Evolutionary conservation across 2,329 filamentous ascomycete genomes (phyloP).

Genomic region (Emmonsiellopsis sp.): DNA sequence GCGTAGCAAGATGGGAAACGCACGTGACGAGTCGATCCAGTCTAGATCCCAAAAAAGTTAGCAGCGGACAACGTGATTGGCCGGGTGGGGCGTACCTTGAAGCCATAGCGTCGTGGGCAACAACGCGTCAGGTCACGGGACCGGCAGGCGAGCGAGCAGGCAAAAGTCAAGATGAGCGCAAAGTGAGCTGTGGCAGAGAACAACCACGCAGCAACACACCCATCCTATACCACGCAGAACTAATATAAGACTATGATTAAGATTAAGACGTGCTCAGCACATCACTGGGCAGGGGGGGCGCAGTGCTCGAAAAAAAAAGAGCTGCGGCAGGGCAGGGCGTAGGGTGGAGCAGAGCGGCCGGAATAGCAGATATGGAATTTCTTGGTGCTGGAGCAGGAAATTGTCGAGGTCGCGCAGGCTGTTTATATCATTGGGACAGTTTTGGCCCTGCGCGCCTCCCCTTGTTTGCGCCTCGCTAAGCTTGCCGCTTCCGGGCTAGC

Average conservation of each 20-base stretch:
- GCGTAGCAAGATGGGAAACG: conserved; percentile 34
- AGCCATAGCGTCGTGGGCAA: conserved; percentile 26
- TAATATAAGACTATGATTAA: background rate
- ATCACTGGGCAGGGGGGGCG: background rate
- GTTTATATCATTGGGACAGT: conserved; percentile 39
- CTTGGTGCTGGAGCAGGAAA: conserved; percentile 5
- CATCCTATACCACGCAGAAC: background rate
- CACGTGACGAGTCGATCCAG: conserved; percentile 81
- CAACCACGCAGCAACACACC: background rate
- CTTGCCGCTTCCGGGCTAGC: conserved; percentile 17
- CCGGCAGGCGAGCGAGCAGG: background rate
- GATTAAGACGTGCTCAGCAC: background rate
- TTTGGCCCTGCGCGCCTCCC: conserved; percentile 30
- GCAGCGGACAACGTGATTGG: conserved; percentile 17
- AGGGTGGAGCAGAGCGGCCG: background rate
- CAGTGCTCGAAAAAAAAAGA: conserved; percentile 1
- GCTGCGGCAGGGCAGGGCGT: background rate
- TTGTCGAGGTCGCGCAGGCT: conserved; percentile 36
- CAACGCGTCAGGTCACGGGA: conserved; percentile 15
- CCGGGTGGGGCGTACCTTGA: conserved; percentile 31
- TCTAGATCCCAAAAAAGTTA: conserved; percentile 41
- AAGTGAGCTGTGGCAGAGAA: background rate
- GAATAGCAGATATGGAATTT: background rate
- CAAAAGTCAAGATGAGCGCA: background rate
- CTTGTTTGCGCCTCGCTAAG: conserved; percentile 31